Percentiles rank a stretch among this genome's conserved stretches.
phyloP scores from a whole-genome alignment of 257 asterid species.

The Gardenia jasminoides region DNA sequence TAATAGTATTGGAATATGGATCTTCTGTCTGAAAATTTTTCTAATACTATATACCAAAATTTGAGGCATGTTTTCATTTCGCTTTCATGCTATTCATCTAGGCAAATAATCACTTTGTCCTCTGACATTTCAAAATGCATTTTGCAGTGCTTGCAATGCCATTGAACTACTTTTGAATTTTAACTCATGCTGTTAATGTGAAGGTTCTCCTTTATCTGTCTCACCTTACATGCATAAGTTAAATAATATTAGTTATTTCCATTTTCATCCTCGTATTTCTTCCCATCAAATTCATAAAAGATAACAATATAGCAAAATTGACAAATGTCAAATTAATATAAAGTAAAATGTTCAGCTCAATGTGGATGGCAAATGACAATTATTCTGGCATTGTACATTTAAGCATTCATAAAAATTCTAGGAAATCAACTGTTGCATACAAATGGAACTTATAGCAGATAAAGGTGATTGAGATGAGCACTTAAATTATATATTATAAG shows the following conservation, averaged over 20 bases:
- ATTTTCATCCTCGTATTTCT: too few relatives aligned
- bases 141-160: background rate
- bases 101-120: background rate
- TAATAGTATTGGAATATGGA: background rate
- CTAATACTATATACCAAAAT: background rate
- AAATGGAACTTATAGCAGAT: background rate
- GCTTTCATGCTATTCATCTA: background rate
- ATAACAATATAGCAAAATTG: too few relatives aligned
- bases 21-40: background rate
- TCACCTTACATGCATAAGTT: background rate
- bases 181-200: background rate
- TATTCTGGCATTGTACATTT: background rate
- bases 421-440: background rate
- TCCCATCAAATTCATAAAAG: too few relatives aligned
- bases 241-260: too few relatives aligned
- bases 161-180: background rate
- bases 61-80: background rate
- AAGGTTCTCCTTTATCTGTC: background rate
- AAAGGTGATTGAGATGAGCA: background rate
- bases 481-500: background rate
- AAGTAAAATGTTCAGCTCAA: background rate
- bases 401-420: background rate
- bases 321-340: too few relatives aligned
- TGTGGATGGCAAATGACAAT: background rate
- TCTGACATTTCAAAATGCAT: background rate